Evolutionary conservation across 1,139 yeast species (phyloP), one percentile per base, ranked within the genome.

Genomic region (Taiozyma sp.): DNA sequence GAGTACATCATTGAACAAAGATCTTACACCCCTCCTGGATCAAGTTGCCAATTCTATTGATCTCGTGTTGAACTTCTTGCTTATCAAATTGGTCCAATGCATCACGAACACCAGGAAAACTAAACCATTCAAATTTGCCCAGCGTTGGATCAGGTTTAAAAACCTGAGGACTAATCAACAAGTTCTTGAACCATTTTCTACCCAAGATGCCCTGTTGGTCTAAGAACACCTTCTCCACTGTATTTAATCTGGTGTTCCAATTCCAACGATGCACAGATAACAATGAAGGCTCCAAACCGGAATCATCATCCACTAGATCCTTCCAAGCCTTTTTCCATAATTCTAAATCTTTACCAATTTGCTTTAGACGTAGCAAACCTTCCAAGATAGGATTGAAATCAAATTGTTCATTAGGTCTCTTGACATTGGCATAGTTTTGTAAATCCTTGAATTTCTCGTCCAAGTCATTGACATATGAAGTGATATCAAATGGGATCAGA

Each of bases 61-160:
- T 67, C 55, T 81, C 84, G 6, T 65, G 61, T 57, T 86, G 89
- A 0, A 90, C 92, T 36, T 63, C 66, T 0, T 66, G 72, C n/a
- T 27, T 24, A 19, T 29, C 43, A 22, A 76, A 79, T 73, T 70
- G 9, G 61, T 63, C 73, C 44, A 87, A 65, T 3, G 81, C 81
- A 62, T 90, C 96, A 56, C 96, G 76, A 3, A 90, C 73, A 5
- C 79, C 78, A 0, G 98, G 97, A 62, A 87, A 88, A 4, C 89
- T 76, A 67, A 84, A 82, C 79, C 88, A 83, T 51, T 77, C 74
- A 56, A 71, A 76, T 43, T 66, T 68, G 9, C 64, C 68, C 3
- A 60, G 64, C 6, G 43, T 23, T 23, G 43, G 43, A 19, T 74
- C 74, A 0, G 88, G 90, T 3, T 83, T 81, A 66, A 77, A 72